Base-by-base conservation (phyloP, 1,284 basidiomycete species). In the Salmacisia buchloeana region DNA sequence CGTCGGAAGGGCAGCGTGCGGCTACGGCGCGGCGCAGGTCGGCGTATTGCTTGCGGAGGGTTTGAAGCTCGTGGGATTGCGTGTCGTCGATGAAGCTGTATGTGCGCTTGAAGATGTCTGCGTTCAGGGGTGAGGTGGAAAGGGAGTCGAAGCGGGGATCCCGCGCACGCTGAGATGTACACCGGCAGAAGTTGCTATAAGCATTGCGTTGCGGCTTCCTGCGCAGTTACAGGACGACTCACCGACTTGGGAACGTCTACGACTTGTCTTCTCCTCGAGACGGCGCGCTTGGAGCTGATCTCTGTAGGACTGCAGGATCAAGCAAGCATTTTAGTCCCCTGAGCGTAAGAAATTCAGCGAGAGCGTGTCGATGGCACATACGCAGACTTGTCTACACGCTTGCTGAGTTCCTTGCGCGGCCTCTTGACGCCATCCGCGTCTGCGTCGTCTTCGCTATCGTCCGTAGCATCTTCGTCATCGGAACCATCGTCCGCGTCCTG, bases 111-210 rank as follows among this genome's bases (percentile, higher is more conserved):
- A 54, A 54, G 27, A 33, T 29, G 49, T 27, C 18, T 3, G 13
- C 18, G 49, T 54, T 31, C 7, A 54, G 21, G 12, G 49, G 25
- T 9, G 49, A 27, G 3, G 49, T 54, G 29, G 49, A 54, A 15
- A 54, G 29, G 27, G 49, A 54, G 49, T 54, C 49, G 49, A 54
- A 54, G 27, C 49, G 49, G 29, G 49, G 49, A n/a, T 54, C 49
- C 9, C 49, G 27, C 18, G 27, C 49, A 29, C 34, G 49, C 49
- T 54, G 49, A 38, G 10, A 18, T 18, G 10, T 18, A 18, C 36
- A 18, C 10, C 36, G 36, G 36, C 10, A 18, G 36, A 29, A 23
- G 6, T 25, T 4, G 45, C 23, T 29, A 21, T 25, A 49, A 27
- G n/a, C 9, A 27, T 7, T 9, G 3, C 21, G 43, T 27, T 2